Evolutionary conservation across 2,329 filamentous ascomycete genomes (phyloP), one percentile per base, ranked within the genome.

Genomic region (Trichophyton benhamiae): DNA sequence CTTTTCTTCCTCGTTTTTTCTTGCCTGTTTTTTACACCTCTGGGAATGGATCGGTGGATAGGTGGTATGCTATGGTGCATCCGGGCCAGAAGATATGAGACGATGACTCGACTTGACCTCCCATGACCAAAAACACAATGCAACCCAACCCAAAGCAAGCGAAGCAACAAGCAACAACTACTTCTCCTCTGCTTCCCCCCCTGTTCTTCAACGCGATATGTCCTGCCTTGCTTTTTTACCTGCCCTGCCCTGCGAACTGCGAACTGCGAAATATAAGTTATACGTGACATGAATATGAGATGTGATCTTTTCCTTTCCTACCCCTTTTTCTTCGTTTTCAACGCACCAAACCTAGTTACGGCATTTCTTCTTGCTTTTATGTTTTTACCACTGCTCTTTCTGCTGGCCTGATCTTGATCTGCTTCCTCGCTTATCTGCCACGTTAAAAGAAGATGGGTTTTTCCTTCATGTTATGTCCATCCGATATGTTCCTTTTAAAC

Each of bases 201-300:
- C 4, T n/a, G 8, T 44, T 44, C 8, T 17, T 8, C 41, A 5
- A 44, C n/a, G 15, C n/a, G 41, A 44, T 44, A 38, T 38, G 33
- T 13, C 33, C 27, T 30, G 27, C 27, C 27, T 30, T 30, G 27
- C 27, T 30, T 30, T 27, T 30, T 30, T 27, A 27, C 27, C 27
- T 27, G 27, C 6, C 9, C 33, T 38, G 33, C 11, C 33, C 33
- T 13, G 33, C 33, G 27, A 30, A 30, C 2, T 55, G 49, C 49
- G 13, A 15, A 53, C 49, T 17, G 52, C 52, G n/a, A 55, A 55
- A 55, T 55, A 55, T 55, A 55, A 55, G 25, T 55, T 33, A 33
- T 55, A 55, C 5, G 52, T 55, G 52, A 55, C 52, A 55, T 55
- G 52, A 55, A 55, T 55, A 55, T 61, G 63, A 65, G 64, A 66